These are phyloP conservation scores for Yueomyces sinensis DNA, from an alignment of 805 yeast species.

Conservation along the genomic window DNA sequence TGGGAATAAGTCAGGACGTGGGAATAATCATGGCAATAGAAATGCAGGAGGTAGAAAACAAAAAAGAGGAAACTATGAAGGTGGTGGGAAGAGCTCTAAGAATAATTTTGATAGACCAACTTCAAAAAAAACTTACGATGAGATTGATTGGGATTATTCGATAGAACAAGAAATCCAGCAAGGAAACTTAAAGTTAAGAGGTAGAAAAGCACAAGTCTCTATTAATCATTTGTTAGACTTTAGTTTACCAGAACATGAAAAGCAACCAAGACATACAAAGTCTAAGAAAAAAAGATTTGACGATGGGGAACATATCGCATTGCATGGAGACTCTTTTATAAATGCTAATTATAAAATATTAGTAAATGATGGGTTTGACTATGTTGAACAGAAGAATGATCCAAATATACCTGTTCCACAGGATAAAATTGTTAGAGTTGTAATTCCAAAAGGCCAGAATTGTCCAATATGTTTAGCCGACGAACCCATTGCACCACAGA, in stretches of 20 bases:
- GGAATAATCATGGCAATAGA: too few relatives aligned
- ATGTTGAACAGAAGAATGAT: constrained; percentile 45
- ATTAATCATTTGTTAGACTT: constrained; percentile 59
- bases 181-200: constrained; percentile 23
- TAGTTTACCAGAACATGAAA: constrained; percentile 30
- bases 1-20: neutral
- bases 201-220: constrained; percentile 32
- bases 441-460: constrained; percentile 60
- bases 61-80: neutral
- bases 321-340: constrained; percentile 55
- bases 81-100: neutral
- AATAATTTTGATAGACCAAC: constrained; percentile 1
- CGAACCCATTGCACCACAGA: constrained; percentile 80
- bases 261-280: constrained; percentile 4
- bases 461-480: constrained; percentile 90
- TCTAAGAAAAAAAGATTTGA: constrained; percentile 14
- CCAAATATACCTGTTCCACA: constrained; percentile 65
- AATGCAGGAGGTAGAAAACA: constrained; percentile 1
- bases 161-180: constrained; percentile 24
- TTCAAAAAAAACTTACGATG: neutral
- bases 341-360: constrained; percentile 79
- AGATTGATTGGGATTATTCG: constrained; percentile 16
- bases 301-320: constrained; percentile 28
- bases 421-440: constrained; percentile 50
- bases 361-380: constrained; percentile 50